These are phyloP conservation scores for Claviceps digitariae DNA, from an alignment of 2,329 filamentous ascomycete genomes.

Conservation along the genomic window DNA sequence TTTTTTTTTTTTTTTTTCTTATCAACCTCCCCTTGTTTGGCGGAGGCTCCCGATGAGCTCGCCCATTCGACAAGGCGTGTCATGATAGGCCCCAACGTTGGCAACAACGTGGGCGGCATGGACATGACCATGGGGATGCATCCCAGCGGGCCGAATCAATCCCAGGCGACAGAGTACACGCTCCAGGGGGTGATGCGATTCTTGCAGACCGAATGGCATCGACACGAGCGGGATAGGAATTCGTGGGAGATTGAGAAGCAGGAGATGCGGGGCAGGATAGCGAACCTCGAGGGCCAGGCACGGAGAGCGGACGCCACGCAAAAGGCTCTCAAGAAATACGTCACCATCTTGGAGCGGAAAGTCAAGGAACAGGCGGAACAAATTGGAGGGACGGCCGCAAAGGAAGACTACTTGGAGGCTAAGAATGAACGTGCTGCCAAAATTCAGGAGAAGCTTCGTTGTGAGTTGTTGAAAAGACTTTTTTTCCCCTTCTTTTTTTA, in stretches of 20 bases:
- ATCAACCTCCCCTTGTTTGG: slow-evolving; percentile 11
- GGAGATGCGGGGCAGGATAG: slow-evolving; percentile 97
- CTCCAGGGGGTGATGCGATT: slow-evolving; percentile 90
- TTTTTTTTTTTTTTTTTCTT: slow-evolving; percentile 2
- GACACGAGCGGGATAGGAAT: slow-evolving; percentile 93
- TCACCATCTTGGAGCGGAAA: slow-evolving; percentile 77
- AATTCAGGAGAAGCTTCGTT: slow-evolving; percentile 42
- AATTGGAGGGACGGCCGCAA: slow-evolving; percentile 33
- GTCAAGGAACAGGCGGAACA: slow-evolving; percentile 71
- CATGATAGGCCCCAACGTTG: slow-evolving; percentile 29
- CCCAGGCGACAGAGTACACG: slow-evolving; percentile 48
- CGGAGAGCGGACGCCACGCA: slow-evolving; percentile 79
- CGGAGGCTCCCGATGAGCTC: slow-evolving; percentile 24
- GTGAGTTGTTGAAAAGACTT: slow-evolving; percentile 20
- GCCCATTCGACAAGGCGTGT: slow-evolving; percentile 21
- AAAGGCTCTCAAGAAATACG: slow-evolving; percentile 80
- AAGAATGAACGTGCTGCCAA: slow-evolving; percentile 39
- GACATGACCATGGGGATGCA: slow-evolving; percentile 34
- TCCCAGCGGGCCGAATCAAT: slow-evolving; percentile 34
- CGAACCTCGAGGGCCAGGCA: slow-evolving; percentile 79
- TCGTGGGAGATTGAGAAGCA: slow-evolving; percentile 98
- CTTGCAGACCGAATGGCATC: slow-evolving; percentile 97
- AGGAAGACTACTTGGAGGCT: slow-evolving; percentile 27
- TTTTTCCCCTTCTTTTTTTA: background rate
- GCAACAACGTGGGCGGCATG: slow-evolving; percentile 32